Evolutionary conservation across 352 stramenopile genomes (phyloP).

Genomic region (Peronosclerospora sorghi): DNA sequence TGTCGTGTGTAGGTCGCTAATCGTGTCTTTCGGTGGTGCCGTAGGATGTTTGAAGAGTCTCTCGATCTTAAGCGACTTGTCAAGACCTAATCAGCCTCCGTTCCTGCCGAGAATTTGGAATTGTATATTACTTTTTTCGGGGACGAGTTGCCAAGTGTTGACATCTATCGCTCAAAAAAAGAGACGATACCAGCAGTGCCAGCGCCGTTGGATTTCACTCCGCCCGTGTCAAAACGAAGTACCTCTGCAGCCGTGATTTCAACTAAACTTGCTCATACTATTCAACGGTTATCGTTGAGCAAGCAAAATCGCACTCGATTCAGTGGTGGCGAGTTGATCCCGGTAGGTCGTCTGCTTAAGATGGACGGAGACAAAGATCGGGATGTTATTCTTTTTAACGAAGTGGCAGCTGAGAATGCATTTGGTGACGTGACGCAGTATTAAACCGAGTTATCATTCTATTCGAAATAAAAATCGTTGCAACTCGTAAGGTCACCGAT

Average conservation of each 20-base stretch:
- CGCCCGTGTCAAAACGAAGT: too few species aligned
- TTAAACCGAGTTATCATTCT: conserved; percentile 63
- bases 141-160: conserved; percentile 45
- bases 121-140: conserved; percentile 78
- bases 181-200: not conserved
- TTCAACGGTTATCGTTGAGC: conserved; percentile 19
- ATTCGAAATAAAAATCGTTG: conserved; percentile 64
- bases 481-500: not conserved
- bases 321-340: too few species aligned
- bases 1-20: too few species aligned
- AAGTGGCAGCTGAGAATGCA: too few species aligned
- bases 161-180: conserved; percentile 30
- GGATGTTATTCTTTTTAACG: conserved; percentile 78
- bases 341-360: conserved; percentile 62
- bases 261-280: conserved; percentile 18
- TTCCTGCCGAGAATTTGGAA: conserved; percentile 54
- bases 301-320: conserved; percentile 24
- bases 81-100: conserved; percentile 29
- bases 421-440: conserved; percentile 77
- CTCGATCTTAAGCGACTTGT: conserved; percentile 62
- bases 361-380: conserved; percentile 69
- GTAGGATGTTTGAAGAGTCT: conserved; percentile 54
- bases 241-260: conserved; percentile 17
- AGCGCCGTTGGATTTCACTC: too few species aligned
- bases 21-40: too few species aligned